A percentile compares a stretch with the other conserved stretches of the same genome.
Evolutionary conservation across 2,329 filamentous ascomycete species (phyloP).

Genomic region (Botrytis elliptica): DNA sequence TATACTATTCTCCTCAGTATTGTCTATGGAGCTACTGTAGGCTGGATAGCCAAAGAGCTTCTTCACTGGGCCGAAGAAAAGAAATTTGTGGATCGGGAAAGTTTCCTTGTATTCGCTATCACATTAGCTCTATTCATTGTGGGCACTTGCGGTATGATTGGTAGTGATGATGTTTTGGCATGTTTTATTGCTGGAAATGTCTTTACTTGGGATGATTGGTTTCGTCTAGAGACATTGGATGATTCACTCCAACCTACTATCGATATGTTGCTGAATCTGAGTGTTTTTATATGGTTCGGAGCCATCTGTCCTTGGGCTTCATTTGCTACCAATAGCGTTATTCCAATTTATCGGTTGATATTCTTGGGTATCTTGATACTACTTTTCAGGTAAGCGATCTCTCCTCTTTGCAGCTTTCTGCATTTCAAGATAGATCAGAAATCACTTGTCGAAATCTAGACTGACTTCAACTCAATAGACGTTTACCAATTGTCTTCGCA

Average conservation of each 20-base stretch:
- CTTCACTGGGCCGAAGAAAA: constrained; percentile 81
- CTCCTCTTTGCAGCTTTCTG: neutral
- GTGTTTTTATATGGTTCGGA: constrained; percentile 89
- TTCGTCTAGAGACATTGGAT: constrained; percentile 81
- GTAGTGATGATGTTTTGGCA: constrained; percentile 84
- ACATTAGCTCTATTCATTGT: constrained; percentile 82
- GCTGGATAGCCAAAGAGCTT: constrained; percentile 77
- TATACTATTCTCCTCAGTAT: constrained; percentile 81
- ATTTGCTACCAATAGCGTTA: constrained; percentile 66
- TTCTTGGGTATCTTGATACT: constrained; percentile 73
- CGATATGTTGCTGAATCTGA: constrained; percentile 83
- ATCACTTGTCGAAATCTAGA: constrained; percentile 9
- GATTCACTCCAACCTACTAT: constrained; percentile 93
- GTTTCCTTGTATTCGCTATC: constrained; percentile 60
- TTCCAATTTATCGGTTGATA: constrained; percentile 72
- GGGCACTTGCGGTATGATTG: constrained; percentile 87
- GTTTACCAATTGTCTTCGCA: constrained; percentile 72
- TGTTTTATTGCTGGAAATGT: constrained; percentile 90
- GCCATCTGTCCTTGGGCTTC: constrained; percentile 77
- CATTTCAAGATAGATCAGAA: neutral
- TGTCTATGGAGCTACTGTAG: constrained; percentile 72
- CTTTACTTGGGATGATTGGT: constrained; percentile 95
- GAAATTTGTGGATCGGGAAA: constrained; percentile 56
- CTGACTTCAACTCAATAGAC: constrained; percentile 36
- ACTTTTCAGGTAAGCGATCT: constrained; percentile 54